These are phyloP conservation scores for Tricholoma furcatifolium DNA, from an alignment of 768 basidiomycete genomes.

Conservation along the genomic window DNA sequence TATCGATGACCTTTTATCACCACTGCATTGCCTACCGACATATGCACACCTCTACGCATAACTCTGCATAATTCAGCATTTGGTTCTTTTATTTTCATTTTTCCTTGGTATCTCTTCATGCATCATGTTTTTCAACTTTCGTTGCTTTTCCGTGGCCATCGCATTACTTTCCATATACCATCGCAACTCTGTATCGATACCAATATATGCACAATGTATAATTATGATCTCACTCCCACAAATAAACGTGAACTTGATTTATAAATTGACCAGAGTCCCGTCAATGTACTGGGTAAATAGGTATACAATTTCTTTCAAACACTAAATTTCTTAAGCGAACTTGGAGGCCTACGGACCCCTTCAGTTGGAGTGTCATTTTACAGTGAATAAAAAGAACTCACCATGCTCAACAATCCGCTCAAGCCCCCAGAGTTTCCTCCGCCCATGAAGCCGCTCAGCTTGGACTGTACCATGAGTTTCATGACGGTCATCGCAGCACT, in stretches of 20 bases:
- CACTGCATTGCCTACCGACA: too few species aligned
- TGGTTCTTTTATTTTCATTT: background rate
- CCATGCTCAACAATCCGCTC: slow-evolving; percentile 57
- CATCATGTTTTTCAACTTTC: too few species aligned
- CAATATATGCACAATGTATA: background rate
- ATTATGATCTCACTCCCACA: background rate
- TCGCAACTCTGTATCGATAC: slow-evolving; percentile 3
- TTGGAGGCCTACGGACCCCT: slow-evolving; percentile 25
- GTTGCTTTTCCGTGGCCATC: background rate
- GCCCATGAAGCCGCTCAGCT: slow-evolving; percentile 51
- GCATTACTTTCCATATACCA: background rate
- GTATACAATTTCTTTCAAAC: background rate
- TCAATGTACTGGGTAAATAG: background rate
- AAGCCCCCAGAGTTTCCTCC: slow-evolving; percentile 74
- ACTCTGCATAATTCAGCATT: background rate
- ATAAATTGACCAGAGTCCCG: background rate
- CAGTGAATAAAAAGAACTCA: slow-evolving; percentile 30
- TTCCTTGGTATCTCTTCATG: background rate
- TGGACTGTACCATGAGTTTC: slow-evolving; percentile 76
- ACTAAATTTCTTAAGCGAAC: slow-evolving; percentile 12
- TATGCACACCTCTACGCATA: too few species aligned
- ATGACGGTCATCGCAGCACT: slow-evolving; percentile 84
- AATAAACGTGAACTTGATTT: background rate
- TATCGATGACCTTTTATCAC: too few species aligned
- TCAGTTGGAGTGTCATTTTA: background rate